phyloP scores from a whole-genome alignment of 2,329 filamentous ascomycete genomes.

The Bipolaris sorokiniana region DNA sequence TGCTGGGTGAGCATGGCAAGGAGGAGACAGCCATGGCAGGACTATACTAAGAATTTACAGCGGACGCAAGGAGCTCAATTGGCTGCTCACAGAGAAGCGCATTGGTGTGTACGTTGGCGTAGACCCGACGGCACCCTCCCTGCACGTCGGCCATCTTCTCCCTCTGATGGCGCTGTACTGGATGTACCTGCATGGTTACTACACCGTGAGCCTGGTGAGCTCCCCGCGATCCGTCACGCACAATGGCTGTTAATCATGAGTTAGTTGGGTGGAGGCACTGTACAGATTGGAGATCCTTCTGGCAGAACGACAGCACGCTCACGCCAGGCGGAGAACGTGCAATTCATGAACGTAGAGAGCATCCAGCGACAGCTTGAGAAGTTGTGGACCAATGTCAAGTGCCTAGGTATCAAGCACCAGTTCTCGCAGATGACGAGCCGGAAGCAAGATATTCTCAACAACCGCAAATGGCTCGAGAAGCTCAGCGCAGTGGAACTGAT shows the following conservation, averaged over 20 bases:
- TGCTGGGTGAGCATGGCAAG: conserved; percentile 65
- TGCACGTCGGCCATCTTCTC: conserved; percentile 81
- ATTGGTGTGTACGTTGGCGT: conserved; percentile 81
- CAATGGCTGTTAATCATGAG: conserved; percentile 31
- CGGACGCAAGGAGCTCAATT: conserved; percentile 62
- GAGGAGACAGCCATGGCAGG: conserved; percentile 8
- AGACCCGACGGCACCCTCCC: conserved; percentile 78
- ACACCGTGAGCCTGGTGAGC: conserved; percentile 66
- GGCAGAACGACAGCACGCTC: conserved; percentile 69
- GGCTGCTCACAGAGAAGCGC: conserved; percentile 68
- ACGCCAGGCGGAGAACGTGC: conserved; percentile 58
- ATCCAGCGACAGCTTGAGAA: conserved; percentile 73
- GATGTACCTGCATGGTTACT: conserved; percentile 78
- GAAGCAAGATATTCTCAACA: conserved; percentile 75
- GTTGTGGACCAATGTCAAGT: conserved; percentile 76
- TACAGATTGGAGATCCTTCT: conserved; percentile 79
- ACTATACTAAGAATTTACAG: conserved; percentile 30
- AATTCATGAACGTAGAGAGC: conserved; percentile 69
- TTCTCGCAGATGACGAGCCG: conserved; percentile 69
- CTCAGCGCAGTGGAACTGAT: conserved; percentile 76
- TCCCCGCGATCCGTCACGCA: conserved; percentile 10
- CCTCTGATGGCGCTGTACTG: conserved; percentile 85
- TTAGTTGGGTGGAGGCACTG: conserved; percentile 73
- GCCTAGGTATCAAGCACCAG: conserved; percentile 68
- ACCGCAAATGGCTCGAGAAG: conserved; percentile 80